phyloP scores from a whole-genome alignment of 306 rosid species.

The Citrullus amarus region DNA sequence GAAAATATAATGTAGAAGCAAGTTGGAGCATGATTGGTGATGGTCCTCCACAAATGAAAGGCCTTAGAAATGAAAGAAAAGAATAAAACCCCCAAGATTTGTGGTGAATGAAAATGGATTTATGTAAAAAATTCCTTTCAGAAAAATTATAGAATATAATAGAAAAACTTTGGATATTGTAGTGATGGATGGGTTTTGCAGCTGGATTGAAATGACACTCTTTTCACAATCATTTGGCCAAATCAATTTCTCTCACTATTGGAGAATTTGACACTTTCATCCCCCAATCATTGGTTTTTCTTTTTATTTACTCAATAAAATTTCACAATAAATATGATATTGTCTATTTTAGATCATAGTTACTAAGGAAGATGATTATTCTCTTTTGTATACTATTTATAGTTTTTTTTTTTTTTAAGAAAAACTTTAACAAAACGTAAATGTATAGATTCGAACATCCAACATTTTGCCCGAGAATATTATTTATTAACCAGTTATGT shows the following conservation, averaged over 20 bases:
- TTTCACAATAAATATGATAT: too few species aligned
- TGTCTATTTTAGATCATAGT: too few species aligned
- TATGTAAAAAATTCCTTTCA: background rate
- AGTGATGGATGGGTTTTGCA: background rate
- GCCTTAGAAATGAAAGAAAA: background rate
- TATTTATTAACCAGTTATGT: too few species aligned
- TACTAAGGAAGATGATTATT: too few species aligned
- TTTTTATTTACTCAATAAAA: too few species aligned
- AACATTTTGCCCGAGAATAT: too few species aligned
- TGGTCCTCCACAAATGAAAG: slow-evolving; percentile 8
- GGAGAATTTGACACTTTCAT: background rate
- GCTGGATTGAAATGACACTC: background rate
- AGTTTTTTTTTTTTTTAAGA: too few species aligned
- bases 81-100: background rate
- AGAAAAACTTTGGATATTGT: background rate
- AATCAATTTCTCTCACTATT: background rate
- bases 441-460: too few species aligned
- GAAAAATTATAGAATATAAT: background rate
- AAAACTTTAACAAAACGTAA: too few species aligned
- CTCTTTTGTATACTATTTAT: too few species aligned
- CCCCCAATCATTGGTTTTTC: background rate
- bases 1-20: background rate
- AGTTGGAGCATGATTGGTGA: background rate
- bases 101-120: background rate
- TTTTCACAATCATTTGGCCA: too few species aligned